A percentile compares a stretch with the other conserved stretches of the same genome.
Evolutionary conservation across 371 early-diverging fungal species (phyloP).

Genomic region (Funneliformis caledonium): DNA sequence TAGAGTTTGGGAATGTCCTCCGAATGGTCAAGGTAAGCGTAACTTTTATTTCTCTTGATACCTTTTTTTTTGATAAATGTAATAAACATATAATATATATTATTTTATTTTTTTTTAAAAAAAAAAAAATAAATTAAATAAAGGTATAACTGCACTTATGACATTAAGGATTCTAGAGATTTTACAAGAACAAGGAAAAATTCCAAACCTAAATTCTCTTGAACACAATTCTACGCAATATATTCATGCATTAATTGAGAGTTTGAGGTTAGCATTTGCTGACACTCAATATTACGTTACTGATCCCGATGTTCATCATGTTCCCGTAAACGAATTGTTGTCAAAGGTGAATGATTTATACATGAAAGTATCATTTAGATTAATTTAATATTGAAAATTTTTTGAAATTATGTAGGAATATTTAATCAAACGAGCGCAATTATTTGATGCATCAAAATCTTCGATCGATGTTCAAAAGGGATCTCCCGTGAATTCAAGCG

Average conservation of each 20-base stretch:
- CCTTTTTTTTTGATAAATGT: background rate
- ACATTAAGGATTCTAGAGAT: slow-evolving; percentile 74
- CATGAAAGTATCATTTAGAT: background rate
- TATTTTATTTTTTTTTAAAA: background rate
- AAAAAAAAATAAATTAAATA: background rate
- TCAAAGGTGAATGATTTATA: slow-evolving; percentile 49
- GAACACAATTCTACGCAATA: slow-evolving; percentile 67
- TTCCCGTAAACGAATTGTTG: slow-evolving; percentile 58
- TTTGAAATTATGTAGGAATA: slow-evolving; percentile 51
- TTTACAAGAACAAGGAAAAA: slow-evolving; percentile 53
- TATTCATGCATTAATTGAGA: slow-evolving; percentile 72
- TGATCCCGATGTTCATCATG: slow-evolving; percentile 66
- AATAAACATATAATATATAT: no score
- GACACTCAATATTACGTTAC: slow-evolving; percentile 71
- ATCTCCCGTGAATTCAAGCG: slow-evolving; percentile 62
- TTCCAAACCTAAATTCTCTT: slow-evolving; percentile 49
- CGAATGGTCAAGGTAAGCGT: slow-evolving; percentile 73
- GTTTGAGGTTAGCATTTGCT: slow-evolving; percentile 76
- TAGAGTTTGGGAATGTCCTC: slow-evolving; percentile 77
- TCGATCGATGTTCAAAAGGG: slow-evolving; percentile 58
- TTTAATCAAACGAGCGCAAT: slow-evolving; percentile 58
- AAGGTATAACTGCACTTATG: slow-evolving; percentile 64
- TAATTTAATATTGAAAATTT: no score
- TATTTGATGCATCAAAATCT: slow-evolving; percentile 58
- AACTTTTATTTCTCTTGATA: background rate